Evolutionary conservation across 306 rosid genomes (phyloP), one percentile per base, ranked within the genome.

Genomic region (Gynostemma pentaphyllum): DNA sequence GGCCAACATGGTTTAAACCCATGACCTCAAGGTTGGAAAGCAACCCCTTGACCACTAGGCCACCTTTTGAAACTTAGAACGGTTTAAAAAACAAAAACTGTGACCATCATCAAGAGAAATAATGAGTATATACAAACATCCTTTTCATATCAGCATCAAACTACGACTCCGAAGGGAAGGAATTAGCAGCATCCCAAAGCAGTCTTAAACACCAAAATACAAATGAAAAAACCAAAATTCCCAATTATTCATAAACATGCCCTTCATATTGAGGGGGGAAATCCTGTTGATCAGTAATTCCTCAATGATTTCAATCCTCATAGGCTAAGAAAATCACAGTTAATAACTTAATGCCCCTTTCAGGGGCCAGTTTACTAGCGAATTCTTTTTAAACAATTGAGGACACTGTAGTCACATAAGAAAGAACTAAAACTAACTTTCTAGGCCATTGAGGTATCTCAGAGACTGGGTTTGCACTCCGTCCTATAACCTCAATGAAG

Each of bases 181-280:
- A 60, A 60, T 22, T 13, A 60, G 21, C 48, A 39, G 48, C 48
- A 22, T 1, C 14, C 16, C 13, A 13, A 23, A 61, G 36, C 49
- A 61, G 49, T 59, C 45, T 59, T 36, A 59, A 59, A 39, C 32
- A 60, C 5, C 12, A 60, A 60, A n/a, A 60, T 37, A 39, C 12
- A 45, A 59, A 59, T 37, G 19, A 2, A n/a, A 36, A 5, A 32
- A 13, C 32, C 65, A 60, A n/a, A 12, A 39, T 12, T 23, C 34
- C 37, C 63, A 34, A 21, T 36, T 57, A 11, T 57, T 8, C 64
- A 42, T 7, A 42, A 12, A n/a, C 46, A 57, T 10, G 16, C 7
- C 16, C 45, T 9, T 34, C 64, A 57, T 21, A 36, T 23, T 41
- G 1, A 34, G 16, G 41, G 10, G 13, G 44, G 11, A 39, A 10